Evolutionary conservation across 108 stramenopile genomes (phyloP), one percentile per base, ranked within the genome.

Genomic region (Fragilariopsis cylindrus): DNA sequence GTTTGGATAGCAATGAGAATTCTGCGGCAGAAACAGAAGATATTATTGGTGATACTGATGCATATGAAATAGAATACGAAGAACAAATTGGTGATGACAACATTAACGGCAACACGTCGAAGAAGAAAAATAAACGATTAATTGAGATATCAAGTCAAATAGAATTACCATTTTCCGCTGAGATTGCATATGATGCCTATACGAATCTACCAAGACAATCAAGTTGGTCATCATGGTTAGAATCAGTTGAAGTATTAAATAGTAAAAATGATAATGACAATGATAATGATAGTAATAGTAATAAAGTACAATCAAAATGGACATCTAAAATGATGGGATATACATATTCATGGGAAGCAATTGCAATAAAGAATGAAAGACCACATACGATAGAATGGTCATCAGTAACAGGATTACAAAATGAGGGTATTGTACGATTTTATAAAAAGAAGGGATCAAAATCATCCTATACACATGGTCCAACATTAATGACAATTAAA

Each of bases 181-280:
- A 88, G 60, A 77, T 85, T 8, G 90, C 90, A n/a, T 94, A 87
- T 68, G 87, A 90, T 65, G 90, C 88, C 44, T 94, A 92, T 75
- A 86, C 90, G 3, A 82, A 94, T 72, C 56, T 92, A 57, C 80
- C 86, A 9, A 70, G 93, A 70, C 93, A 94, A 48, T 82, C 93
- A 46, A 76, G 84, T 13, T 94, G 88, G 89, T 89, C 88, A 16
- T 79, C 83, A 11, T 94, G 88, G 81, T 70, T 94, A 7, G 75
- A 88, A 56, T 81, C 81, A 4, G 93, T 94, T n/a, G 7, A 44
- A 40, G 85, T 85, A 70, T 85, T 86, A 47, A 54, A 81, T 4
- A 79, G 67, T 6, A 77, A 74, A 48, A 54, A 43, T n/a, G 41
- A 18, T 11, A 21, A 15, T 21, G 30, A 57, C 0, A n/a, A 60